Percentiles rank a stretch among this genome's conserved stretches.
phyloP scores from a whole-genome alignment of 2,329 filamentous ascomycete genomes.

The Aspergillus fructus region DNA sequence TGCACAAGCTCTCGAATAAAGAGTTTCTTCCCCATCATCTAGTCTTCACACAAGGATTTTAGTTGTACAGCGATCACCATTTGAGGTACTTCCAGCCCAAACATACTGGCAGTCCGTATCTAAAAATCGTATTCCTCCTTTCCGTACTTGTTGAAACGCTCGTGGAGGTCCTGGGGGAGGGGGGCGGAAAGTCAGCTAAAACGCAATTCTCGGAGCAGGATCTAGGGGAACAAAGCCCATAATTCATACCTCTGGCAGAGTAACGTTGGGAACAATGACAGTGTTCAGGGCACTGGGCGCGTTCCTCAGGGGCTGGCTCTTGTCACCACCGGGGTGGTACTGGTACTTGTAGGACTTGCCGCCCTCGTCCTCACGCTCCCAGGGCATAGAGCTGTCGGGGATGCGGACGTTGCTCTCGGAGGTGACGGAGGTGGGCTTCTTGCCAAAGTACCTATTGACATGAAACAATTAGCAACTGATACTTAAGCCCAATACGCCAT shows the following conservation, averaged over 20 bases:
- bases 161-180: constrained; percentile 71
- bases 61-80: constrained; percentile 34
- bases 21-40: constrained; percentile 22
- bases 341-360: constrained; percentile 71
- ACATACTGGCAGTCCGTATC: constrained; percentile 18
- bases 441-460: constrained; percentile 57
- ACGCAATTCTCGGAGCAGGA: background rate
- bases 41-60: constrained; percentile 27
- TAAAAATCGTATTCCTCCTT: constrained; percentile 75
- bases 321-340: constrained; percentile 84
- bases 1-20: constrained; percentile 31
- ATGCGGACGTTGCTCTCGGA: constrained; percentile 78
- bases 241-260: constrained; percentile 73
- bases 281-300: constrained; percentile 94
- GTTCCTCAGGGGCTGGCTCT: constrained; percentile 72
- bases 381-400: constrained; percentile 79
- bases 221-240: background rate
- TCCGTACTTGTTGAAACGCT: constrained; percentile 99
- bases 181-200: background rate
- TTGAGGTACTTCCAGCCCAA: constrained; percentile 13
- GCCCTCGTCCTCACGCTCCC: constrained; percentile 67
- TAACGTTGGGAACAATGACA: constrained; percentile 91
- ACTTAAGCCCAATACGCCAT: background rate
- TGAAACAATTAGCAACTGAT: constrained; percentile 56
- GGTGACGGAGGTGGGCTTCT: constrained; percentile 78